Percentiles rank a stretch among this genome's conserved stretches.
Conservation (phyloP, 2,329 filamentous ascomycete genomes). For the Monilinia fructicola region DNA sequence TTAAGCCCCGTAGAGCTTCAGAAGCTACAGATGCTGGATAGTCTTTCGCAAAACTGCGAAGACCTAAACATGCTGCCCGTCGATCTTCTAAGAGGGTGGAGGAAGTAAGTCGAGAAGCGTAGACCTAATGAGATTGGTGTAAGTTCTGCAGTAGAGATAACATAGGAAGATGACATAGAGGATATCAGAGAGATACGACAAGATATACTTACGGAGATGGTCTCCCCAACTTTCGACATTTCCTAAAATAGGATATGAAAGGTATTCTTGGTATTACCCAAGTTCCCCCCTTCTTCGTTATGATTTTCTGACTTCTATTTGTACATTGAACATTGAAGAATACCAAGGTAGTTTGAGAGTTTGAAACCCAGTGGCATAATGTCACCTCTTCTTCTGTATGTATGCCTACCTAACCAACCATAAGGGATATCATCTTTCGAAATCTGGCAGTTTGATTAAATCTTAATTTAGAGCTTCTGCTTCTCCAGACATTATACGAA, state of each 20-base stretch:
- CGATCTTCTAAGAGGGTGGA: constrained; percentile 93
- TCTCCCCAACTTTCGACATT: constrained; percentile 26
- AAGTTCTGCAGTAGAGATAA: neutral
- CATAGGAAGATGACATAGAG: neutral
- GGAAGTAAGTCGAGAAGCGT: constrained; percentile 74
- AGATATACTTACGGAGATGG: constrained; percentile 18
- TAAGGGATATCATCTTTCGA: constrained; percentile 3
- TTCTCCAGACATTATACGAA: constrained; percentile 6
- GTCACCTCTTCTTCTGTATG: constrained; percentile 12
- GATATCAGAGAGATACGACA: neutral
- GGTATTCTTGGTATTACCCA: constrained; percentile 19
- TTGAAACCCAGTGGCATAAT: constrained; percentile 13
- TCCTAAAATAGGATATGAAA: constrained; percentile 20
- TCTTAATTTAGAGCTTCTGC: constrained; percentile 16
- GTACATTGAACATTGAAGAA: constrained; percentile 9
- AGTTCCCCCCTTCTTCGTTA: constrained; percentile 13
- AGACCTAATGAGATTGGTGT: constrained; percentile 10
- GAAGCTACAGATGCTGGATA: constrained; percentile 96
- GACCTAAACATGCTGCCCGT: constrained; percentile 84
- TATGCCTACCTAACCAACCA: constrained; percentile 6
- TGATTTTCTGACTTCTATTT: constrained; percentile 11
- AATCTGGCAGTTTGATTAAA: constrained; percentile 4
- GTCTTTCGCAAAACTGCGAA: constrained; percentile 94
- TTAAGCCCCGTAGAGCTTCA: constrained; percentile 84
- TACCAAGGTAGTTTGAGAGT: constrained; percentile 1